Base-by-base conservation (phyloP, 495 filamentous ascomycete species). In the Hypomontagnella monticulosa region DNA sequence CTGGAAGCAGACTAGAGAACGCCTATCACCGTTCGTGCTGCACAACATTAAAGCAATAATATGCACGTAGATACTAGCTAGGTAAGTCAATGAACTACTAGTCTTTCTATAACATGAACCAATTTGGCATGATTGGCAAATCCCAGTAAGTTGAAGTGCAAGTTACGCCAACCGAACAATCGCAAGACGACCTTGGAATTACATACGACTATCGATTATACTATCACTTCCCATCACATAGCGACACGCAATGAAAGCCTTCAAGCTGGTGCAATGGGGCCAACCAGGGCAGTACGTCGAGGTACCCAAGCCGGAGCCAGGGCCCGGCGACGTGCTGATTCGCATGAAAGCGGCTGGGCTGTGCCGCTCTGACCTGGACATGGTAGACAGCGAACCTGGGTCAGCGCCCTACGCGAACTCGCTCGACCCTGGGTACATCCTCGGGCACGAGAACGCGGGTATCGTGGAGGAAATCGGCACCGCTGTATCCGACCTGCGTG, bases 281-380 rank as follows among this genome's bases (percentile, higher is more conserved):
- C 53, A 65, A 30, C 53, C 61, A 1, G 61, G 61, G 4, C 47
- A 53, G 32, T 58, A 58, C 18, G 41, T 58, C 61, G 47, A 58
- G 38, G 61, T 65, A 10, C 54, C 48, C 7, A 41, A 36, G 19
- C 61, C 33, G 0, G n/a, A 36, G n/a, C 61, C 61, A 1, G 61
- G 61, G 4, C 47, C 61, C 2, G 20, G 32, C 52, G 76, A 84
- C 51, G 69, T 85, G 5, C 67, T 87, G 0, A 77, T 87, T 62
- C 77, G 76, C 55, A 76, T 84, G 34, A 75, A 82, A 48, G 83
- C 82, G 7, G 79, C 80, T 0, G 77, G 73, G 23, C 67, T 85
- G 41, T 81, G 79, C 57, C 80, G 81, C 0, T 73, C 80, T 6
- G 82, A 85, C 66, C 73, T 82, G 0, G 81, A 84, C 51, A 73